Evolutionary conservation across 495 filamentous ascomycete species (phyloP), one percentile per base, ranked within the genome.

Genomic region (Penicillium mononematosum): DNA sequence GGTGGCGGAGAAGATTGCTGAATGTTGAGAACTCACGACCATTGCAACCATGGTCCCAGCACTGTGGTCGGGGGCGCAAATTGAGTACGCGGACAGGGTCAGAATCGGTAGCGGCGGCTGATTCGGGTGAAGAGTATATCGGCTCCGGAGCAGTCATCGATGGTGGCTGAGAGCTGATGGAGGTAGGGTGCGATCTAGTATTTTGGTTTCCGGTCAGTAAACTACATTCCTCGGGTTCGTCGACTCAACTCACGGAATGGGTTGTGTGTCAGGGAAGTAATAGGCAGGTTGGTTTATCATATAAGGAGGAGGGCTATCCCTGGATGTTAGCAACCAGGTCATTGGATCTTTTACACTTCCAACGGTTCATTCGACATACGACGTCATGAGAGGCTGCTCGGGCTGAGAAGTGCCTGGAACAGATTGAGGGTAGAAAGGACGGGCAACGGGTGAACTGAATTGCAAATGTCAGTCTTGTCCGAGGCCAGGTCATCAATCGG

Each of bases 11-110:
- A 0, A 96, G 82, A 69, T 96, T 96, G 84, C 91, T 95, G 68
- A 96, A 96, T 12, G 92, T 96, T 2, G 90, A 95, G 68, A 96
- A 96, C 63, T 94, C 88, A 16, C 92, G 86, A 27, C 92, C 92
- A 65, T 96, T 95, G 79, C 92, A 96, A 9, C 91, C 92, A 62
- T 96, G 92, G 46, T 96, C 92, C 89, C 89, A 96, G 72, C 92
- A 96, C 68, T 95, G 92, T 4, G 92, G 91, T 71, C 92, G 92
- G 8, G 89, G 90, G 54, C 89, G 83, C 48, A 84, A 85, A 62
- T 86, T 86, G 12, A 92, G 79, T 38, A 92, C 82, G 49, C 89
- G 81, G 5, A 89, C 83, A 50, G 83, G 79, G 67, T 80, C 62
- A 58, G 64, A 57, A 16, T 74, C 72, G 60, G 70, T 61, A 14